Percentiles rank a stretch among this genome's conserved stretches.
Conservation (phyloP, 2,329 filamentous ascomycete genomes). For the Didymella keratinophila region DNA sequence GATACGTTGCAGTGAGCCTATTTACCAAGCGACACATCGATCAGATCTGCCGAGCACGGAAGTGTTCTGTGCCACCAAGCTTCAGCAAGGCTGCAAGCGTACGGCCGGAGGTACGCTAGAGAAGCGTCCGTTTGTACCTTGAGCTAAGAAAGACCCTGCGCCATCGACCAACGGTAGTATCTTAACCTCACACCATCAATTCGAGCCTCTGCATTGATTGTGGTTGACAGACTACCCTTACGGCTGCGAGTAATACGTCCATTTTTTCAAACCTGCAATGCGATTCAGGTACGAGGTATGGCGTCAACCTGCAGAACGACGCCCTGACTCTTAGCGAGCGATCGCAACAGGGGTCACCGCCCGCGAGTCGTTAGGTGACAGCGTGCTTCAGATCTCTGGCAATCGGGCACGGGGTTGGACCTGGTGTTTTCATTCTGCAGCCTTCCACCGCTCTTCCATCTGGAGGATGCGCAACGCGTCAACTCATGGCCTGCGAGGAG, state of each 20-base stretch:
- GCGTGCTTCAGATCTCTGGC: constrained; percentile 16
- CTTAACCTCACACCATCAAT: neutral
- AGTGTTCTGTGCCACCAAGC: neutral
- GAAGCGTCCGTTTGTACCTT: constrained; percentile 18
- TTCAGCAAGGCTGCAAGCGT: neutral
- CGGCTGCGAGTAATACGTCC: neutral
- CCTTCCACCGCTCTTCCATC: constrained; percentile 9
- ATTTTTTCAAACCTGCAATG: neutral
- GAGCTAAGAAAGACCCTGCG: constrained; percentile 7
- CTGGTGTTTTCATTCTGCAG: constrained; percentile 2
- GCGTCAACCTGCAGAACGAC: constrained; percentile 26
- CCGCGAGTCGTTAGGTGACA: constrained; percentile 11
- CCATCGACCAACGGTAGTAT: neutral
- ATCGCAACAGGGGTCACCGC: constrained; percentile 24
- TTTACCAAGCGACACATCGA: neutral
- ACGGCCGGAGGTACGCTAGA: constrained; percentile 14
- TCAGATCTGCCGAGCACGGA: neutral
- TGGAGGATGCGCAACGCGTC: constrained; percentile 11
- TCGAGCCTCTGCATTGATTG: neutral
- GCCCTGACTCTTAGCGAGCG: constrained; percentile 23
- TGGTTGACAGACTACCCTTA: neutral
- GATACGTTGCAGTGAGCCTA: neutral
- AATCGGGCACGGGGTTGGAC: constrained; percentile 15
- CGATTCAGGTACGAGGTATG: constrained; percentile 14
- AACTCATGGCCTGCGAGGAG: constrained; percentile 11